Evolutionary conservation across 257 asterid species (phyloP), one percentile per base, ranked within the genome.

Genomic region (Solanum chilense): DNA sequence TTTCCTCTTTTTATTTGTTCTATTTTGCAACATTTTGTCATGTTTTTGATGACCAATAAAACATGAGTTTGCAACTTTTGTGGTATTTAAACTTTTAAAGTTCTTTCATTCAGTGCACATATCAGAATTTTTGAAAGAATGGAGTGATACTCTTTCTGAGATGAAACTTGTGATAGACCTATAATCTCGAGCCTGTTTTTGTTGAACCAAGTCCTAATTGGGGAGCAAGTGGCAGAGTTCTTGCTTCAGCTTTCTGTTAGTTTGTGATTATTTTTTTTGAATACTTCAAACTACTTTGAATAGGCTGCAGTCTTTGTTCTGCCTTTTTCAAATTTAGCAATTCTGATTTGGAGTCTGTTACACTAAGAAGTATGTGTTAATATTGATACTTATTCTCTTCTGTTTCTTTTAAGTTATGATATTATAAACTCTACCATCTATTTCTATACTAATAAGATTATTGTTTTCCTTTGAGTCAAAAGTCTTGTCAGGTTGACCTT

Each of bases 401-500:
- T 78, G 84, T 78, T 78, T 47, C 29, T 27, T 27, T 42, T 78
- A 45, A 44, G 84, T 45, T 78, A 78, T 78, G 84, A 78, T 81
- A 52, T 31, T 25, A 45, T 49, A 11, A 81, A 52, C 20, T 81
- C 69, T 81, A 25, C 25, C 12, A 47, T 81, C 27, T 47, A 80
- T 16, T 80, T 81, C 42, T 47, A 14, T 29, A 31, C 85, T 81
- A 31, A 81, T 81, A 47, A 49, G 69, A 81, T 49, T 47, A 81
- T 81, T 81, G 27, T n/a, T 85, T 74, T 68, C 69, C 74, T 78
- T 66, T 89, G 89, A 70, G 88, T 90, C 84, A 87, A 80, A 88
- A 97, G 99, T 96, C 99, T 86, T 96, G 99, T 88, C 99, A 97
- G 96, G 98, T 94, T 88, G 99, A 97, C 93, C 98, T 97, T 68